These are phyloP conservation scores for Triticum aestivum DNA, from an alignment of 176 grass and related monocot species.

Conservation along the genomic window IWGSC_CS_RefSeq_v2.1 NC_057810.1:227872303-227872802, in stretches of 20 bases:
- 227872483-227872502: background rate
- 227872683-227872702: too few relatives aligned
- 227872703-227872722: too few relatives aligned
- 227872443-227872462: slow-evolving; percentile 29
- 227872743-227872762: background rate
- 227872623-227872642: too few relatives aligned
- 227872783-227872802: background rate
- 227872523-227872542: background rate
- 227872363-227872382: background rate
- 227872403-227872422: background rate
- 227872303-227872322: slow-evolving; percentile 5
- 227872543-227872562: too few relatives aligned
- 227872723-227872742: too few relatives aligned
- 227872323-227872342: background rate
- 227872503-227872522: background rate
- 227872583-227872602: background rate
- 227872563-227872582: too few relatives aligned
- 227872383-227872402: background rate
- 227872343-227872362: background rate
- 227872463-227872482: background rate
- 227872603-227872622: background rate
- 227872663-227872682: too few relatives aligned
- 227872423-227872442: background rate
- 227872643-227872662: background rate
- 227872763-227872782: background rate